Conservation (phyloP, 1,284 basidiomycete genomes). For the Sporisorium reilianum region DNA sequence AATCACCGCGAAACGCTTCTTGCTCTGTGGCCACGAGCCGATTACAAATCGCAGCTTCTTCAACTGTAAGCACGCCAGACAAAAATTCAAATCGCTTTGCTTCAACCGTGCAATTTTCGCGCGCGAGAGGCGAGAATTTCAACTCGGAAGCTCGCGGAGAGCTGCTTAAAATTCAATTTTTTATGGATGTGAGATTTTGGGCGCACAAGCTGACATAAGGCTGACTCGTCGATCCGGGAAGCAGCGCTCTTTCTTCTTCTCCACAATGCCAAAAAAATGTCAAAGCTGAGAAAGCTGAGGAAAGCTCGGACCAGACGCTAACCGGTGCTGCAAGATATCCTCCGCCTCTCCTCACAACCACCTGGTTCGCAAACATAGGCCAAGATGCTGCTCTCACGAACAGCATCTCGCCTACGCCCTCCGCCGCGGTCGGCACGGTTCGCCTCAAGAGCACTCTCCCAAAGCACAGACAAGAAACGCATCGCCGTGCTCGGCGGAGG, state of each 20-base stretch:
- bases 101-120: background rate
- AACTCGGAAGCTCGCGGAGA: constrained; percentile 24
- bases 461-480: constrained; percentile 33
- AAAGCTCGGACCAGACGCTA: background rate
- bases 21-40: background rate
- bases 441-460: constrained; percentile 6
- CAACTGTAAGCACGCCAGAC: background rate
- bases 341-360: background rate
- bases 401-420: constrained; percentile 20
- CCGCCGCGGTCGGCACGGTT: background rate
- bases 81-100: background rate
- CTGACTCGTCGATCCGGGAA: too few relatives aligned
- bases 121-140: constrained; percentile 26
- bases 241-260: too few relatives aligned
- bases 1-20: constrained; percentile 7
- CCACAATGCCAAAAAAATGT: background rate
- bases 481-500: constrained; percentile 82
- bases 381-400: constrained; percentile 34
- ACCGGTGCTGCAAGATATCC: background rate
- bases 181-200: constrained; percentile 1
- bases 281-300: background rate
- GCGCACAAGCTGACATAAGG: constrained; percentile 10
- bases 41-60: constrained; percentile 38
- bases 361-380: background rate
- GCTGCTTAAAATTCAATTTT: too few relatives aligned